These are phyloP conservation scores for Syzygium malaccense DNA, from an alignment of 441 rosid species.

Conservation along the genomic window DNA sequence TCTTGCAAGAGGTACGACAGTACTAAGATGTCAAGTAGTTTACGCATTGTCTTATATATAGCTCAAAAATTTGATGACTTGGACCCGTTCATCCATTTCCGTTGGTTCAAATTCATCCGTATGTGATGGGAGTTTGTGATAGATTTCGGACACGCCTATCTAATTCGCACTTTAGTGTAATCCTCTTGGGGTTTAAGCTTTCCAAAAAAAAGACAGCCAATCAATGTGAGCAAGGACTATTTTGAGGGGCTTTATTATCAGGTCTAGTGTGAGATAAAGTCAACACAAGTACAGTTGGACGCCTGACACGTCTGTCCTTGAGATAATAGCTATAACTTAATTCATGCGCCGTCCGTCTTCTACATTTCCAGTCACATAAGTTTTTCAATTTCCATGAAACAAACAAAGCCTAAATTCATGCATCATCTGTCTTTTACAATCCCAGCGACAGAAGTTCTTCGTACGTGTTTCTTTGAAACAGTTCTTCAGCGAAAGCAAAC, in stretches of 20 bases:
- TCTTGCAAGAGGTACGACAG: slow-evolving; percentile 16
- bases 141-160: too few species aligned
- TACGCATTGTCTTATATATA: too few species aligned
- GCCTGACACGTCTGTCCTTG: background rate
- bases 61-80: background rate
- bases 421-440: too few species aligned
- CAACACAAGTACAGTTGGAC: too few species aligned
- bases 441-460: background rate
- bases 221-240: background rate
- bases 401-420: too few species aligned
- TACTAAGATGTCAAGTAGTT: too few species aligned
- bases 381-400: background rate
- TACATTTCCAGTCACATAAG: background rate
- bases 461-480: background rate
- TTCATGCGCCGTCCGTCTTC: background rate
- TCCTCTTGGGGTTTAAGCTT: too few species aligned
- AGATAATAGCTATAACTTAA: too few species aligned
- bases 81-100: background rate
- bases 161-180: too few species aligned
- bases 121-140: too few species aligned
- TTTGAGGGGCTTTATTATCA: background rate
- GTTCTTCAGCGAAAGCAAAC: background rate
- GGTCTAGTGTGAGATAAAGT: background rate
- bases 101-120: background rate
- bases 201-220: too few species aligned